Base-by-base conservation (phyloP, 2,329 filamentous ascomycete species). In the Venturia asperata region DNA sequence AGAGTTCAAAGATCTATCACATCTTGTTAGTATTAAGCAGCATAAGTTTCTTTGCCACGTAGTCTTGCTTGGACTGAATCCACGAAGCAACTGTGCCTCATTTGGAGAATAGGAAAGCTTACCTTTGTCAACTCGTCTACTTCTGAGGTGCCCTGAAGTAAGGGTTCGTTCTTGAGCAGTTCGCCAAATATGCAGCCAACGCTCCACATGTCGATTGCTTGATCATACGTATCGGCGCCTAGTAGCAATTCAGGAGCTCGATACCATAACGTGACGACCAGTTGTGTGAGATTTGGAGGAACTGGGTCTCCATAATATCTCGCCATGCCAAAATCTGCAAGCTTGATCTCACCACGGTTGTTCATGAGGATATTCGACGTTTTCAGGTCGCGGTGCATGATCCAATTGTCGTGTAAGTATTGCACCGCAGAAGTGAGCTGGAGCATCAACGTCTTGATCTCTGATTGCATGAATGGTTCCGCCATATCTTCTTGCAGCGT, bases 251-350 rank as follows among this genome's bases (percentile, higher is more conserved):
- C 94, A 0, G 94, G 94, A 0, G 90, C 84, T 65, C 94, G 90
- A 76, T 99, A 99, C 94, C 94, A 99, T 7, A 99, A 83, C 7
- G 94, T 99, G 21, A 97, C 93, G 68, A 99, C 94, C 60, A 97
- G 85, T 73, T 93, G 89, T 2, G 94, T 97, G 67, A 97, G 83
- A 68, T 89, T 88, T 1, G 87, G 83, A 5, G 81, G 80, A 0
- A 87, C 81, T 4, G 93, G 92, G 70, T 91, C 86, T 62, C 89
- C 89, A 65, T 90, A 89, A 77, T 94, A 94, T 37, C 94, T 85
- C 3, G 94, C 93, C 91, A 99, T 97, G 75, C 94, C 94, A 74
- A 99, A 99, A 77, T 99, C 94, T 67, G 94, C 94, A 68, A 99
- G 88, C 77, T 97, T 97, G 76, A 99, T 87, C 74, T 90, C 87